Evolutionary conservation across 305 asterid species (phyloP).

Genomic region (Solanum aculeatissimum): DNA sequence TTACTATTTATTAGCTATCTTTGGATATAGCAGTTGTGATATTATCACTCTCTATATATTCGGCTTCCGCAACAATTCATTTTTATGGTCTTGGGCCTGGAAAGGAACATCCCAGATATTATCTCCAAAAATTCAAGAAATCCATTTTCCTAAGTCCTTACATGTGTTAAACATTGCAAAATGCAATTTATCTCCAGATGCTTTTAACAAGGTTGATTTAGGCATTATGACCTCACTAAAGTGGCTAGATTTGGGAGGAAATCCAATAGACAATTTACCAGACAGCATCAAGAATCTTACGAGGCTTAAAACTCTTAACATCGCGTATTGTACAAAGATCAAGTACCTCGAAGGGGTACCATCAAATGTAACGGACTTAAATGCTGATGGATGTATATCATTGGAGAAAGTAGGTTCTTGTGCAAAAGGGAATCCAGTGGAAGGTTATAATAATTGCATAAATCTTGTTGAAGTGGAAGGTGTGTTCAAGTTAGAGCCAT

Average conservation of each 20-base stretch:
- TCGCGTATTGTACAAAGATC: background rate
- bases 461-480: conserved; percentile 2
- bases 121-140: background rate
- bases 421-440: background rate
- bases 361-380: background rate
- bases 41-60: too few relatives aligned
- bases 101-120: background rate
- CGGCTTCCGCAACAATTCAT: too few relatives aligned
- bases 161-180: conserved; percentile 1
- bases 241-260: conserved; percentile 3
- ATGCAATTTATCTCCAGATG: conserved; percentile 7
- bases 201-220: background rate
- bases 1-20: too few relatives aligned
- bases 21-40: too few relatives aligned
- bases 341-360: background rate
- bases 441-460: background rate
- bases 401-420: background rate
- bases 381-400: background rate
- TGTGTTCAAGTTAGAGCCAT: background rate
- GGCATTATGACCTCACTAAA: background rate
- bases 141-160: conserved; percentile 1
- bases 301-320: background rate
- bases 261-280: background rate
- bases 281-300: conserved; percentile 1
- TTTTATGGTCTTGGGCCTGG: background rate